Conservation (phyloP, 1,139 yeast species). For the Debaryomyces subglobosus region DNA sequence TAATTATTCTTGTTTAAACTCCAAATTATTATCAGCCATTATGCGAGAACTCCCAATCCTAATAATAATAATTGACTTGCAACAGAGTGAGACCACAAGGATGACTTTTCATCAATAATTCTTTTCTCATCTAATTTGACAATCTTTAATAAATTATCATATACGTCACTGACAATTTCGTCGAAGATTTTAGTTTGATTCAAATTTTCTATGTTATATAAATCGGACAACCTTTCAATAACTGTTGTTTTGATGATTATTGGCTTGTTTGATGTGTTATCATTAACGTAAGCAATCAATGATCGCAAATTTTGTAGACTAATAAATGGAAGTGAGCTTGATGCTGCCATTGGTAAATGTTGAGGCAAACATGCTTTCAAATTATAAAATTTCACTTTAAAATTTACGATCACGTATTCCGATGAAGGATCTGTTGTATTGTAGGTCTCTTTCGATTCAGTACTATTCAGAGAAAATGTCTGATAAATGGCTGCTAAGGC, state of each 20-base stretch:
- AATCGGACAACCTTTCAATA: slow-evolving; percentile 59
- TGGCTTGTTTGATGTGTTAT: slow-evolving; percentile 28
- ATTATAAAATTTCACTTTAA: slow-evolving; percentile 63
- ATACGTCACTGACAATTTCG: slow-evolving; percentile 57
- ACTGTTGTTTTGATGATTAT: slow-evolving; percentile 57
- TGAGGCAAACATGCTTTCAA: slow-evolving; percentile 61
- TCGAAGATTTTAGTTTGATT: slow-evolving; percentile 56
- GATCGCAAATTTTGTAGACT: slow-evolving; percentile 63
- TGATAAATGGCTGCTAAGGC: slow-evolving; percentile 49
- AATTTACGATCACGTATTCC: slow-evolving; percentile 67
- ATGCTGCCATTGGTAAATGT: slow-evolving; percentile 53
- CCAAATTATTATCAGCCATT: background rate
- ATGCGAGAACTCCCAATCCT: slow-evolving; percentile 62
- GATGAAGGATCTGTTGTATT: slow-evolving; percentile 16
- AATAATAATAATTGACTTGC: slow-evolving; percentile 61
- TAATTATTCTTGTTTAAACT: background rate
- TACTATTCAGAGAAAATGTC: slow-evolving; percentile 33
- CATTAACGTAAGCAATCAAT: slow-evolving; percentile 61
- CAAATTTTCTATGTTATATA: slow-evolving; percentile 50
- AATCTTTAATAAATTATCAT: slow-evolving; percentile 57
- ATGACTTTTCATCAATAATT: slow-evolving; percentile 47
- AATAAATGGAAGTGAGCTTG: slow-evolving; percentile 57
- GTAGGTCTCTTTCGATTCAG: slow-evolving; percentile 8
- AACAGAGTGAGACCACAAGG: slow-evolving; percentile 61
- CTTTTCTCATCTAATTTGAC: slow-evolving; percentile 55